Percentiles rank a stretch among this genome's conserved stretches.
Conservation (phyloP, 768 basidiomycete species). For the Rhodotorula toruloides region DNA sequence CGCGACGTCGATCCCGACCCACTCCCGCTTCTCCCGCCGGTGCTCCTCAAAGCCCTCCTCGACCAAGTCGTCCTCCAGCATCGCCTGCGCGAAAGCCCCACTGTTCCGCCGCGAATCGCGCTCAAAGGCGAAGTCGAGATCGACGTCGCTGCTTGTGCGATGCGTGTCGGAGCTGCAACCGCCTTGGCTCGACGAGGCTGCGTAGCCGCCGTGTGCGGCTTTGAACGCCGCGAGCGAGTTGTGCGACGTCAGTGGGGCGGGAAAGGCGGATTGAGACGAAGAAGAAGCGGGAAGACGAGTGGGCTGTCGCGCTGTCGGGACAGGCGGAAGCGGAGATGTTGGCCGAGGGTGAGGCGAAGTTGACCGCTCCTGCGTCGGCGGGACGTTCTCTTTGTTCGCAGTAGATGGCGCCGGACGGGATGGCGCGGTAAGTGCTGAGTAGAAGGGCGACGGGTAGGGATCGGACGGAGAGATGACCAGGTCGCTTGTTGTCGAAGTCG, state of each 20-base stretch:
- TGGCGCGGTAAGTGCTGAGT: not conserved
- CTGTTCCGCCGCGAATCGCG: not conserved
- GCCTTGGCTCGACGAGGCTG: not conserved
- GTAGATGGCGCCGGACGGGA: not conserved
- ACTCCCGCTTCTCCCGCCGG: not conserved
- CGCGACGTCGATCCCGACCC: slow-evolving; percentile 28
- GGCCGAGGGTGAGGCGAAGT: slow-evolving; percentile 10
- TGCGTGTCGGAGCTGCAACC: slow-evolving; percentile 20
- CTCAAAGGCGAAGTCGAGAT: slow-evolving; percentile 28
- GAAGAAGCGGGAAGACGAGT: not conserved
- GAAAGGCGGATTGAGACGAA: not conserved
- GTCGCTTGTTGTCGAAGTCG: slow-evolving; percentile 11
- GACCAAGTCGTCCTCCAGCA: no score
- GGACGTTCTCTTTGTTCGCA: not conserved
- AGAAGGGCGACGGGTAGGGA: slow-evolving; percentile 5
- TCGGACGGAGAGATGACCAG: slow-evolving; percentile 5
- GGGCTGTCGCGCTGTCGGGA: slow-evolving; percentile 1
- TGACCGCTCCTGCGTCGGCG: no score
- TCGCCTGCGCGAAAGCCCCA: no score
- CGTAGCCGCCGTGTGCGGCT: slow-evolving; percentile 12
- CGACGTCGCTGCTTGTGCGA: slow-evolving; percentile 35
- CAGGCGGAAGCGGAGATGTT: slow-evolving; percentile 17
- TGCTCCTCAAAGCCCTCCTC: not conserved
- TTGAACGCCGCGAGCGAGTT: slow-evolving; percentile 31
- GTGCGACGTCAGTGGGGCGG: slow-evolving; percentile 11